Percentiles rank a stretch among this genome's conserved stretches.
These are phyloP conservation scores for Russula virescens DNA, from an alignment of 768 basidiomycete genomes.

Conservation along the genomic window DNA sequence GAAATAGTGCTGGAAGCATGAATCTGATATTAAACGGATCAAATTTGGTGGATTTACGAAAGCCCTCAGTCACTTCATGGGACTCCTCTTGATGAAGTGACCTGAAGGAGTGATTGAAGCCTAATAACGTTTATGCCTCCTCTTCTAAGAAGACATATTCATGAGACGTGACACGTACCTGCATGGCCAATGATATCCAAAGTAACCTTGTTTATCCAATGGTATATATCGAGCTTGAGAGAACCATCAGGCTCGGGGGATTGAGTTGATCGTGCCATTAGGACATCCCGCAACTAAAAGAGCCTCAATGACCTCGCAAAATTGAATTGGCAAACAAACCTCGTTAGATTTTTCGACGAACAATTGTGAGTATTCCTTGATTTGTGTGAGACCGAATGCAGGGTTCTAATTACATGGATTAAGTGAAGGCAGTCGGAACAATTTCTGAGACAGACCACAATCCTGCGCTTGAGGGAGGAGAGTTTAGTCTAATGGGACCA, in stretches of 20 bases:
- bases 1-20: constrained; percentile 32
- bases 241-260: constrained; percentile 5
- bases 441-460: constrained; percentile 9
- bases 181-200: constrained; percentile 19
- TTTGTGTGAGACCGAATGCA: constrained; percentile 17
- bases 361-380: constrained; percentile 8
- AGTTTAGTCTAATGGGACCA: not conserved
- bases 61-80: constrained; percentile 26
- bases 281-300: constrained; percentile 9
- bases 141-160: not conserved
- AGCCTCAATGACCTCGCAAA: not conserved
- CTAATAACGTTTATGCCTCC: not conserved
- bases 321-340: constrained; percentile 2
- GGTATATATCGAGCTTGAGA: not conserved
- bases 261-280: not conserved
- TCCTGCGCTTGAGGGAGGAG: constrained; percentile 7
- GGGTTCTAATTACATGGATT: constrained; percentile 7
- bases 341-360: constrained; percentile 21
- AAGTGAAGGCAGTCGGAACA: not conserved
- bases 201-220: constrained; percentile 18
- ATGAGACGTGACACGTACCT: constrained; percentile 1
- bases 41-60: constrained; percentile 30
- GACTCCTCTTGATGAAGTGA: constrained; percentile 33
- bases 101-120: constrained; percentile 33
- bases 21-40: constrained; percentile 25